Conservation (phyloP, 2,329 filamentous ascomycete species). For the Fusarium goolgardi region DNA sequence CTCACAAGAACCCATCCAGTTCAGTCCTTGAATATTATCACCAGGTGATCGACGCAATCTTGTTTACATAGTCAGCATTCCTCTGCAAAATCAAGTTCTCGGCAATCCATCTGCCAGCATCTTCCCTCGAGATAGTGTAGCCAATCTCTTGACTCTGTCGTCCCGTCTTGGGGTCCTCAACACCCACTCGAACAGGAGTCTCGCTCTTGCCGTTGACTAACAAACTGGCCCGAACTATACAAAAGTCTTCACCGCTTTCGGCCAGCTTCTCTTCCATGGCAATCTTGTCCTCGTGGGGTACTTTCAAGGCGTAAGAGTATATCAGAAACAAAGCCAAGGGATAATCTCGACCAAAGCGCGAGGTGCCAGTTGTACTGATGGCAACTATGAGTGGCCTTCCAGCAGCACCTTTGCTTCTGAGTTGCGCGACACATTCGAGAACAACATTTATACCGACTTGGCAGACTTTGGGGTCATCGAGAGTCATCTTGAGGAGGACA, state of each 20-base stretch:
- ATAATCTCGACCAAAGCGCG: constrained; percentile 53
- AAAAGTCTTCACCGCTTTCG: constrained; percentile 50
- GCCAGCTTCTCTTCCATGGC: constrained; percentile 56
- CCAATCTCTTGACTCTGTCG: constrained; percentile 55
- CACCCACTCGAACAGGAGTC: constrained; percentile 51
- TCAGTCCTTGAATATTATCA: constrained; percentile 13
- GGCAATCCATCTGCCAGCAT: constrained; percentile 61
- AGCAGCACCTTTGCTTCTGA: constrained; percentile 45
- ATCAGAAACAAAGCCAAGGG: constrained; percentile 58
- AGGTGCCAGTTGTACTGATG: constrained; percentile 57
- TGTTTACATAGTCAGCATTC: constrained; percentile 48
- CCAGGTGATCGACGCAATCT: constrained; percentile 54
- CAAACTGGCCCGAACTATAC: constrained; percentile 55
- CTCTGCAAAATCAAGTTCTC: constrained; percentile 51
- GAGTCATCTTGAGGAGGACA: constrained; percentile 49
- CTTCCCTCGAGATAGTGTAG: constrained; percentile 60
- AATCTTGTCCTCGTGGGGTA: constrained; percentile 61
- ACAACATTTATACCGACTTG: constrained; percentile 57
- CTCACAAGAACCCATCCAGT: not conserved
- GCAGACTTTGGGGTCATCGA: constrained; percentile 63
- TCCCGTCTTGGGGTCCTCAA: constrained; percentile 53
- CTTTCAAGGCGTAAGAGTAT: constrained; percentile 56
- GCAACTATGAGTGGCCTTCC: constrained; percentile 52
- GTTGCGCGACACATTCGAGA: constrained; percentile 52
- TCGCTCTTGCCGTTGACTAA: constrained; percentile 49